phyloP scores from a whole-genome alignment of 2,329 filamentous ascomycete species.

The Capronia coronata region DNA sequence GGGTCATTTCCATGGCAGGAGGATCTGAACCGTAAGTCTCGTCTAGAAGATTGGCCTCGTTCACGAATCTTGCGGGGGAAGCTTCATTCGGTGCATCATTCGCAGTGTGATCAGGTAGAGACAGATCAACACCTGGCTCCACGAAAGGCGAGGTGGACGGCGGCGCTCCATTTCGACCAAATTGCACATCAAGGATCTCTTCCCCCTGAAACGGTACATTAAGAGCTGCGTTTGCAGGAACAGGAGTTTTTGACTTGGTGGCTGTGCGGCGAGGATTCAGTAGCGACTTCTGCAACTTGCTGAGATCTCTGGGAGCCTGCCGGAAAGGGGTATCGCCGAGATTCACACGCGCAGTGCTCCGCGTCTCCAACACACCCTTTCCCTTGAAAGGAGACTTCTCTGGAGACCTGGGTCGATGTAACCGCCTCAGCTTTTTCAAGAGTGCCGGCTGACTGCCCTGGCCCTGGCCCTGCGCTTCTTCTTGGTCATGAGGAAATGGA shows the following conservation, averaged over 20 bases:
- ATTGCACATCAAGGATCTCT: conserved; percentile 4
- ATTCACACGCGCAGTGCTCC: conserved; percentile 17
- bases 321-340: conserved; percentile 22
- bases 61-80: too few relatives aligned
- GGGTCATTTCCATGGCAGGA: too few relatives aligned
- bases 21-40: too few relatives aligned
- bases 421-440: conserved; percentile 8
- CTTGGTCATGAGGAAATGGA: conserved; percentile 3
- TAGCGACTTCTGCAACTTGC: conserved; percentile 1
- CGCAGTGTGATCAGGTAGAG: not conserved
- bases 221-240: not conserved
- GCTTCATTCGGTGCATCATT: not conserved
- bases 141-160: not conserved
- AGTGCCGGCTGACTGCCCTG: not conserved
- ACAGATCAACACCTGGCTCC: not conserved
- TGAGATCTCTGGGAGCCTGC: not conserved
- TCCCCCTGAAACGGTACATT: conserved; percentile 3
- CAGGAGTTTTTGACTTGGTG: not conserved
- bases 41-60: too few relatives aligned
- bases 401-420: conserved; percentile 9
- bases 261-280: not conserved
- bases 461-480: not conserved
- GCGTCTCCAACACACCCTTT: conserved; percentile 10
- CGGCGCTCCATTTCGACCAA: not conserved
- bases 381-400: conserved; percentile 22